Evolutionary conservation across 2,329 filamentous ascomycete genomes (phyloP).

Genomic region (Sporothrix pallida): DNA sequence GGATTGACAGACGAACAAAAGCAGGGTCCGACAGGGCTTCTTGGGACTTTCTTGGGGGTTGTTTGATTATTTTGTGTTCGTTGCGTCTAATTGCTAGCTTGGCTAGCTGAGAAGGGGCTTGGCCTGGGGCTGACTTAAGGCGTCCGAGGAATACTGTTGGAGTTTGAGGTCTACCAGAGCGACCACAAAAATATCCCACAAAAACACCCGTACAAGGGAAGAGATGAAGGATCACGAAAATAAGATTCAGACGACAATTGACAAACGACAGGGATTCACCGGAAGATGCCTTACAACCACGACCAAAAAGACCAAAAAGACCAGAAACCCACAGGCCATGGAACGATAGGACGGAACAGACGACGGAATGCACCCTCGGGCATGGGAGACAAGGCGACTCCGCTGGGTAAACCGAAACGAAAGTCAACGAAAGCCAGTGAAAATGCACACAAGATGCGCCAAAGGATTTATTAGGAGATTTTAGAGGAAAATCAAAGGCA

Average conservation of each 20-base stretch:
- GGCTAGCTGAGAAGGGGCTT: conserved; percentile 16
- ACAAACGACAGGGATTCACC: neutral
- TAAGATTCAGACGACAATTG: conserved; percentile 7
- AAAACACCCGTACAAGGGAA: neutral
- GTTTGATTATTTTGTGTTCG: neutral
- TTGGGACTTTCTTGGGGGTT: neutral
- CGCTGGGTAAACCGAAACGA: neutral
- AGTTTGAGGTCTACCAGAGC: neutral
- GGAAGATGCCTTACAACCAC: neutral
- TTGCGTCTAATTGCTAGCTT: neutral
- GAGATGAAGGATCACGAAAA: neutral
- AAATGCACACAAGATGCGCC: too few species aligned
- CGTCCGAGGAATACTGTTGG: neutral
- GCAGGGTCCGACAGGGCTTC: neutral
- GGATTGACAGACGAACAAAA: neutral
- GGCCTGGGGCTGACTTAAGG: conserved; percentile 15
- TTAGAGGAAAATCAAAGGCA: neutral
- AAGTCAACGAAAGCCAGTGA: neutral
- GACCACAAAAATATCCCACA: neutral
- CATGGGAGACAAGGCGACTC: conserved; percentile 1
- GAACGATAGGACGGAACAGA: neutral
- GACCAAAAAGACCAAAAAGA: too few species aligned
- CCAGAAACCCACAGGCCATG: too few species aligned
- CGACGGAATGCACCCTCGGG: neutral
- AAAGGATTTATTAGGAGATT: too few species aligned